These are phyloP conservation scores for Boletus sp. DNA, from an alignment of 768 basidiomycete species.

Conservation along the genomic window DNA sequence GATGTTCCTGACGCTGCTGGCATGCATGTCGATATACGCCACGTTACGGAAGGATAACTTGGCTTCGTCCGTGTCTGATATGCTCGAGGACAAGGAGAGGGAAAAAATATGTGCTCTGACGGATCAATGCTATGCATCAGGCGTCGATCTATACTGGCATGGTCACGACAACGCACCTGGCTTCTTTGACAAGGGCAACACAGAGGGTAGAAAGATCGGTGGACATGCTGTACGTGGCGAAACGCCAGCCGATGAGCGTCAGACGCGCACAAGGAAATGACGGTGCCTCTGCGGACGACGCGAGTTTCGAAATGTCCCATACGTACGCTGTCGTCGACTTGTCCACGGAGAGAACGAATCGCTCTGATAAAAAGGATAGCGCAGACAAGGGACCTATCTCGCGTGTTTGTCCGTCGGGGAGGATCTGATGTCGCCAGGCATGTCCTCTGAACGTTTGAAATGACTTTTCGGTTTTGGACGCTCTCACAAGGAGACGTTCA, in stretches of 20 bases:
- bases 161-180: slow-evolving; percentile 4
- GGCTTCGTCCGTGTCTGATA: not conserved
- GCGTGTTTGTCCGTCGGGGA: too few relatives aligned
- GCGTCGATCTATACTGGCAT: not conserved
- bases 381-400: not conserved
- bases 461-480: slow-evolving; percentile 2
- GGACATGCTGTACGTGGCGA: slow-evolving; percentile 1
- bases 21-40: slow-evolving; percentile 4
- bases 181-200: slow-evolving; percentile 3
- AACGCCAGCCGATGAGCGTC: slow-evolving; percentile 6
- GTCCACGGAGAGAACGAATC: slow-evolving; percentile 10
- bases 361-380: slow-evolving; percentile 11
- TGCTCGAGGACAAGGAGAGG: not conserved
- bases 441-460: not conserved
- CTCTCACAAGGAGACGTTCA: slow-evolving; percentile 8
- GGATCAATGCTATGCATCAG: not conserved
- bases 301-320: slow-evolving; percentile 10
- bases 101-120: slow-evolving; percentile 11
- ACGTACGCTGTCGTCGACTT: slow-evolving; percentile 6
- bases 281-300: not conserved
- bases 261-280: slow-evolving; percentile 2
- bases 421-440: too few relatives aligned
- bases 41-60: not conserved
- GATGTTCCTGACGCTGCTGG: slow-evolving; percentile 27
- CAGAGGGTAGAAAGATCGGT: slow-evolving; percentile 12